Evolutionary conservation across 306 rosid genomes (phyloP).

Genomic region (Ammopiptanthus mongolicus): DNA sequence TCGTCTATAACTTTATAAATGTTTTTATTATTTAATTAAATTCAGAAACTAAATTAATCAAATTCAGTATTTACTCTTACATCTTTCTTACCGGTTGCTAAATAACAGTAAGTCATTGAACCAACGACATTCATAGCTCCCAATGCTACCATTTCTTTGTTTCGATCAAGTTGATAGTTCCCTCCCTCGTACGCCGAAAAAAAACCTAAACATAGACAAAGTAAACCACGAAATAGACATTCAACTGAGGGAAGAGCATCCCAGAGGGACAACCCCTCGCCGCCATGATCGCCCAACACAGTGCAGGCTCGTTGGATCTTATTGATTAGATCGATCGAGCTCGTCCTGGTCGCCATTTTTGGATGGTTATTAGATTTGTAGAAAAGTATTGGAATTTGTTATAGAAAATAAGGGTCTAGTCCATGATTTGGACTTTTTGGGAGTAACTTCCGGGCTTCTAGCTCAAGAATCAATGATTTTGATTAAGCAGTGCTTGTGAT

Average conservation of each 20-base stretch:
- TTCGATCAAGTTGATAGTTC: too few species aligned
- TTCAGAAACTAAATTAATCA: too few species aligned
- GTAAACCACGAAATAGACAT: too few species aligned
- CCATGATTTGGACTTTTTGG: background rate
- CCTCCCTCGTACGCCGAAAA: too few species aligned
- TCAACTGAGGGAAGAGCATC: constrained; percentile 99
- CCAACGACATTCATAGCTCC: too few species aligned
- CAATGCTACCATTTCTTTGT: too few species aligned
- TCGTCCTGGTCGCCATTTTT: constrained; percentile 94
- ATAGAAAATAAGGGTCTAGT: background rate
- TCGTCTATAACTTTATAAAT: too few species aligned
- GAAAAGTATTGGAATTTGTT: background rate
- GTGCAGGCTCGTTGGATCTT: constrained; percentile 97
- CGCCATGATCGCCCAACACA: constrained; percentile 91
- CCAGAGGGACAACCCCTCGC: constrained; percentile 98
- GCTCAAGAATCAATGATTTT: background rate
- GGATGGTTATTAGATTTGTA: constrained; percentile 16
- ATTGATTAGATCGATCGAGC: constrained; percentile 97
- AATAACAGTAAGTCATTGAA: too few species aligned
- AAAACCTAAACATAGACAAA: too few species aligned
- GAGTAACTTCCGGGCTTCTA: constrained; percentile 9
- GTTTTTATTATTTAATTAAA: too few species aligned
- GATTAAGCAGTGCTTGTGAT: background rate
- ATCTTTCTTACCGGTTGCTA: too few species aligned
- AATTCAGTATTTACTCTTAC: too few species aligned